Evolutionary conservation across 2,329 filamentous ascomycete species (phyloP).

Genomic region (Verticillium isaacii): DNA sequence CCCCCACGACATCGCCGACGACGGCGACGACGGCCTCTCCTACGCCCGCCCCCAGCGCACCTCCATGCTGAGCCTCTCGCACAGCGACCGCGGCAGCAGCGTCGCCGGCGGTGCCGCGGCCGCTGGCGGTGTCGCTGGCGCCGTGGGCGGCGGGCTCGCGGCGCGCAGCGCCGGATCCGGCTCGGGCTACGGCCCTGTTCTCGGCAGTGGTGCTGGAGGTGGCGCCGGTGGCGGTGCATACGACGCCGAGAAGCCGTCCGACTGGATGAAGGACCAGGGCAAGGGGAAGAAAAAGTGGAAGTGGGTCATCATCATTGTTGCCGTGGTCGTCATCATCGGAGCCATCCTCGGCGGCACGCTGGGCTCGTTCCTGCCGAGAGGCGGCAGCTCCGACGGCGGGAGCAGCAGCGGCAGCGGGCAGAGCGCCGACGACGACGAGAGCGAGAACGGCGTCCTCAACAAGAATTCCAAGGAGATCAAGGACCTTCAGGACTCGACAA

Average conservation of each 20-base stretch:
- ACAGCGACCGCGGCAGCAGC: slow-evolving; percentile 26
- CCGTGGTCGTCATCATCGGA: slow-evolving; percentile 62
- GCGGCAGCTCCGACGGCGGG: slow-evolving; percentile 20
- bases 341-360: slow-evolving; percentile 71
- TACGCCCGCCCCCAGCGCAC: slow-evolving; percentile 46
- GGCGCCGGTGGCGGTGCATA: slow-evolving; percentile 24
- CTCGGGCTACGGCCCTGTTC: slow-evolving; percentile 53
- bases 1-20: slow-evolving; percentile 76
- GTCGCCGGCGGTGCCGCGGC: slow-evolving; percentile 42
- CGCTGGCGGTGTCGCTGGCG: slow-evolving; percentile 37
- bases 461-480: slow-evolving; percentile 77
- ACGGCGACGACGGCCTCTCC: slow-evolving; percentile 78
- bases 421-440: slow-evolving; percentile 55
- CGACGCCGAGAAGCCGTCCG: slow-evolving; percentile 57
- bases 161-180: slow-evolving; percentile 22
- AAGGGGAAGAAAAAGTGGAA: slow-evolving; percentile 61
- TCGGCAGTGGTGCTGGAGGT: slow-evolving; percentile 22
- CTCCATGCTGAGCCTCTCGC: slow-evolving; percentile 55
- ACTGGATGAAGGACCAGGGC: slow-evolving; percentile 57
- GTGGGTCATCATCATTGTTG: slow-evolving; percentile 60
- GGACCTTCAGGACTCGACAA: slow-evolving; percentile 69
- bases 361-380: slow-evolving; percentile 62
- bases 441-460: slow-evolving; percentile 64
- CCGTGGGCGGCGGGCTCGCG: slow-evolving; percentile 26
- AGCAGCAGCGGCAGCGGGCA: slow-evolving; percentile 27